Conservation (phyloP, 805 yeast species). For the Metahyphopichia silvanorum region DNA sequence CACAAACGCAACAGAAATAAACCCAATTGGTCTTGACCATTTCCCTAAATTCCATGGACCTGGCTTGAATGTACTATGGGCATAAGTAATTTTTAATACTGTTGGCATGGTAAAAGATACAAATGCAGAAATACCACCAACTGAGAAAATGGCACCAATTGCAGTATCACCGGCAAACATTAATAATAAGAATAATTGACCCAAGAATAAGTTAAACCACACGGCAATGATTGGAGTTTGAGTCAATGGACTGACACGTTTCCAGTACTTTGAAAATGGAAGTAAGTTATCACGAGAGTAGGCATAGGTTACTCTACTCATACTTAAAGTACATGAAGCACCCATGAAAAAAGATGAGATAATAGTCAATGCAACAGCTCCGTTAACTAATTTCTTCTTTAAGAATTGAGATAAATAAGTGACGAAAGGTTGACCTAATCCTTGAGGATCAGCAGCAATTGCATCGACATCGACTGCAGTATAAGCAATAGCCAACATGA, state of each 20-base stretch:
- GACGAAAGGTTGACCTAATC: constrained; percentile 58
- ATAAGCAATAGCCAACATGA: constrained; percentile 60
- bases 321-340: constrained; percentile 53
- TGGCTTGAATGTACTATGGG: constrained; percentile 48
- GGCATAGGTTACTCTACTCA: constrained; percentile 64
- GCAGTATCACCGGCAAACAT: constrained; percentile 66
- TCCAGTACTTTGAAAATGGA: constrained; percentile 53
- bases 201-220: constrained; percentile 53
- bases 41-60: constrained; percentile 70
- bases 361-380: constrained; percentile 35
- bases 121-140: constrained; percentile 68
- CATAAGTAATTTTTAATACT: constrained; percentile 53
- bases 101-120: constrained; percentile 68
- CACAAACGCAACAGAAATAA: constrained; percentile 48
- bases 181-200: constrained; percentile 52
- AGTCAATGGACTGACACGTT: constrained; percentile 47
- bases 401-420: constrained; percentile 50
- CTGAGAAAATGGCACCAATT: constrained; percentile 68
- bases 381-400: constrained; percentile 31
- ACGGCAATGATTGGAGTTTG: constrained; percentile 66
- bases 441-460: constrained; percentile 46
- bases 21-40: constrained; percentile 47
- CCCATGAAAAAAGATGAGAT: constrained; percentile 42
- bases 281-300: constrained; percentile 68
- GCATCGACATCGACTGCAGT: constrained; percentile 50